Conservation (phyloP, 2,329 filamentous ascomycete species). For the Setomelanomma holmii region DNA sequence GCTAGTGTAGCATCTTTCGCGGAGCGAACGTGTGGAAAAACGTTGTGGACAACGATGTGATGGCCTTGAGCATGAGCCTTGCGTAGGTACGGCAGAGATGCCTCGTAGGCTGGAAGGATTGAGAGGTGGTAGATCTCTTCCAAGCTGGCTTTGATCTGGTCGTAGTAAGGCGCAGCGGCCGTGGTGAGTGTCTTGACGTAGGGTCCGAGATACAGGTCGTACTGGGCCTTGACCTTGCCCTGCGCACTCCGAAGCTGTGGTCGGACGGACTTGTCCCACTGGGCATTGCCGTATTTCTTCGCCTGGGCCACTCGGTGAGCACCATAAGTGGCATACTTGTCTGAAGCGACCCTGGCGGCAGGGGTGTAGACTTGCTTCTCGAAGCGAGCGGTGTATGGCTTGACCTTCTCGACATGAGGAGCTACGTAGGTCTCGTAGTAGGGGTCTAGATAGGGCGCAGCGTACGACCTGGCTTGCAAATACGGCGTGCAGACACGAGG, state of each 20-base stretch:
- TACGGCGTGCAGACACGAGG: constrained; percentile 86
- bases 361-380: constrained; percentile 72
- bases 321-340: constrained; percentile 71
- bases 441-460: constrained; percentile 78
- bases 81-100: constrained; percentile 75
- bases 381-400: constrained; percentile 71
- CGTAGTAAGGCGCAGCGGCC: constrained; percentile 74
- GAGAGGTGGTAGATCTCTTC: constrained; percentile 74
- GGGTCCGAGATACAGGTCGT: constrained; percentile 74
- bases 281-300: constrained; percentile 68
- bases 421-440: constrained; percentile 87
- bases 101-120: constrained; percentile 76
- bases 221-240: constrained; percentile 67
- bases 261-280: constrained; percentile 81
- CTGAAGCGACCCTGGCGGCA: constrained; percentile 67
- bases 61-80: constrained; percentile 72
- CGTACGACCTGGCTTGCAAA: constrained; percentile 67
- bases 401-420: constrained; percentile 78
- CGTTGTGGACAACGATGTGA: constrained; percentile 71
- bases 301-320: constrained; percentile 75
- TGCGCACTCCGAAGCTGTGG: constrained; percentile 76
- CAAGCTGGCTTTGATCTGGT: constrained; percentile 67
- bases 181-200: constrained; percentile 70
- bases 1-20: constrained; percentile 72
- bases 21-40: constrained; percentile 75